A percentile compares a stretch with the other conserved stretches of the same genome.
These are phyloP conservation scores for Priceomyces haplophilus DNA, from an alignment of 805 yeast genomes.

Conservation along the genomic window DNA sequence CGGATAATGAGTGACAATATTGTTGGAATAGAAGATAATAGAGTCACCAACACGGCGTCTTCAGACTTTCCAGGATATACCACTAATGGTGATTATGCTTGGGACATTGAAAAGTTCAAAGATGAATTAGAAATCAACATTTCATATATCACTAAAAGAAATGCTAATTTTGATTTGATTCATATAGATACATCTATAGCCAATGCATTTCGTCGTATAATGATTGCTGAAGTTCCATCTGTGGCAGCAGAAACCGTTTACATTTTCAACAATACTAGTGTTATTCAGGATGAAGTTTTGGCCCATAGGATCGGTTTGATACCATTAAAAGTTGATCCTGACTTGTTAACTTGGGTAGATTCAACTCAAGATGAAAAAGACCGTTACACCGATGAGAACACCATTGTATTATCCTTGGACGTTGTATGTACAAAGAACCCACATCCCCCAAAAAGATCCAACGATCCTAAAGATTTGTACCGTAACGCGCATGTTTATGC, in stretches of 20 bases:
- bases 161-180: slow-evolving; percentile 81
- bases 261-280: slow-evolving; percentile 91
- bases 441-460: slow-evolving; percentile 71
- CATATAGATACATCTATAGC: slow-evolving; percentile 90
- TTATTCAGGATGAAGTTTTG: slow-evolving; percentile 94
- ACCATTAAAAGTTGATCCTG: slow-evolving; percentile 91
- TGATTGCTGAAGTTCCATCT: slow-evolving; percentile 95
- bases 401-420: slow-evolving; percentile 77
- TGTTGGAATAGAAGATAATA: slow-evolving; percentile 83
- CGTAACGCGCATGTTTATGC: slow-evolving; percentile 87
- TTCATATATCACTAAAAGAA: slow-evolving; percentile 59
- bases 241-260: slow-evolving; percentile 93
- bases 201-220: slow-evolving; percentile 93
- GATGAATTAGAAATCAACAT: slow-evolving; percentile 64
- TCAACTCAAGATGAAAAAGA: slow-evolving; percentile 55
- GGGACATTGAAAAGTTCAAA: slow-evolving; percentile 83
- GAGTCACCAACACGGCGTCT: slow-evolving; percentile 85
- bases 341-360: slow-evolving; percentile 80
- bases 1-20: slow-evolving; percentile 36
- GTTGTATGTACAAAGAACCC: slow-evolving; percentile 84
- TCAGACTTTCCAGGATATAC: slow-evolving; percentile 91
- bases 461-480: slow-evolving; percentile 81
- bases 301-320: slow-evolving; percentile 93
- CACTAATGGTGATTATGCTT: slow-evolving; percentile 60
- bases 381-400: slow-evolving; percentile 81